These are phyloP conservation scores for Hirschfeldia incana DNA, from an alignment of 345 rosid species.

Conservation along the genomic window DNA sequence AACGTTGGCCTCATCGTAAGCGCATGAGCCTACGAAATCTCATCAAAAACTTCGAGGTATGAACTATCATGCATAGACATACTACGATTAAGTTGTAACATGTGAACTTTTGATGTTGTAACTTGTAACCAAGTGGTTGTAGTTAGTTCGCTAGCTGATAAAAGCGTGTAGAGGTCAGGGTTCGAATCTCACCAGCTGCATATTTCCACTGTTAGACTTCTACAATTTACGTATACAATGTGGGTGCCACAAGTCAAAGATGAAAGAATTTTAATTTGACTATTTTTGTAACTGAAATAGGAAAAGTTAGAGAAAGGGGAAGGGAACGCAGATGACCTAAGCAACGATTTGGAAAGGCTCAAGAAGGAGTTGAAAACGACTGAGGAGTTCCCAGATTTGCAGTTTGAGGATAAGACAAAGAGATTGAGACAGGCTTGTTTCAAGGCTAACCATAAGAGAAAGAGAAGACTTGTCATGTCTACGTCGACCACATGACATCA, in stretches of 20 bases:
- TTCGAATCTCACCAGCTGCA: not conserved
- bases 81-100: not conserved
- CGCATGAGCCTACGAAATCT: slow-evolving; percentile 55
- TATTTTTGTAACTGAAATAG: slow-evolving; percentile 11
- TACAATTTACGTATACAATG: not conserved
- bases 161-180: not conserved
- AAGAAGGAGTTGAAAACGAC: slow-evolving; percentile 57
- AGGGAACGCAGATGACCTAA: slow-evolving; percentile 28
- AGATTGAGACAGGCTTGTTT: slow-evolving; percentile 78
- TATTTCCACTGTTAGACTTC: not conserved
- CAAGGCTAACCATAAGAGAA: slow-evolving; percentile 76
- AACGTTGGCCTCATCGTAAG: slow-evolving; percentile 69
- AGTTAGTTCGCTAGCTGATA: not conserved
- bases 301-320: slow-evolving; percentile 34
- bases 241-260: not conserved
- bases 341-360: slow-evolving; percentile 46
- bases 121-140: not conserved
- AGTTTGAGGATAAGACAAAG: slow-evolving; percentile 53
- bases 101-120: not conserved
- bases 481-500: slow-evolving; percentile 6
- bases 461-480: slow-evolving; percentile 34
- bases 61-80: not conserved
- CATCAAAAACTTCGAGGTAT: slow-evolving; percentile 51
- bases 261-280: not conserved
- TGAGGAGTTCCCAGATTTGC: slow-evolving; percentile 56